phyloP scores from a whole-genome alignment of 2,329 filamentous ascomycete genomes.

The Botrytis aclada region DNA sequence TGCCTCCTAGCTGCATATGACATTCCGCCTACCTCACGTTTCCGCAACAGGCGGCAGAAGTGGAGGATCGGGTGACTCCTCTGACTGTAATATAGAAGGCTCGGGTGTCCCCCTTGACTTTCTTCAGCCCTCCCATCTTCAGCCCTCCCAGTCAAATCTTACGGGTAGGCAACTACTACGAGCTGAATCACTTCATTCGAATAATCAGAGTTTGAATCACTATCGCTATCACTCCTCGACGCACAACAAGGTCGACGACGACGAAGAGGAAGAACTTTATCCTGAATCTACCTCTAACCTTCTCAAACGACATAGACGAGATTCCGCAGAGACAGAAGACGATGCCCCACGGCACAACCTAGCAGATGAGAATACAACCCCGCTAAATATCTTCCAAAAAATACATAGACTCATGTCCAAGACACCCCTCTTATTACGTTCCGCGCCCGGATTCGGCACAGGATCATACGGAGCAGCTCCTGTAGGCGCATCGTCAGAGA shows the following conservation, averaged over 20 bases:
- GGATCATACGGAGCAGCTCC: conserved; percentile 60
- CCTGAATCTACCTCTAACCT: conserved; percentile 33
- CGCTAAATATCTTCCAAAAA: conserved; percentile 27
- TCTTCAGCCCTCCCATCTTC: neutral
- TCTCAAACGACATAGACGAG: conserved; percentile 29
- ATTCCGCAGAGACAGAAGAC: conserved; percentile 22
- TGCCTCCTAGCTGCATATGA: conserved; percentile 20
- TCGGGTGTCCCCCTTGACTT: conserved; percentile 7
- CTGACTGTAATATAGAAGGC: conserved; percentile 16
- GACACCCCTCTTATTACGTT: conserved; percentile 56
- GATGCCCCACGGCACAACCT: conserved; percentile 21
- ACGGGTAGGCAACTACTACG: neutral
- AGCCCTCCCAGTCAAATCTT: neutral
- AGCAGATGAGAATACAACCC: conserved; percentile 17
- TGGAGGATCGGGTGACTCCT: conserved; percentile 15
- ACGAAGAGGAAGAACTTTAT: conserved; percentile 31
- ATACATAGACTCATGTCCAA: conserved; percentile 42
- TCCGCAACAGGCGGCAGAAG: conserved; percentile 19
- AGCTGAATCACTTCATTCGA: neutral
- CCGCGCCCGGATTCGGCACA: conserved; percentile 58
- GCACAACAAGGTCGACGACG: conserved; percentile 19
- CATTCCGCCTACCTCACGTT: conserved; percentile 11
- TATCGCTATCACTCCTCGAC: neutral
- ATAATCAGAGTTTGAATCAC: neutral
- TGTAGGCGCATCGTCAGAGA: conserved; percentile 41